Conservation (phyloP, 768 basidiomycete species). For the Tylopilus sp. region DNA sequence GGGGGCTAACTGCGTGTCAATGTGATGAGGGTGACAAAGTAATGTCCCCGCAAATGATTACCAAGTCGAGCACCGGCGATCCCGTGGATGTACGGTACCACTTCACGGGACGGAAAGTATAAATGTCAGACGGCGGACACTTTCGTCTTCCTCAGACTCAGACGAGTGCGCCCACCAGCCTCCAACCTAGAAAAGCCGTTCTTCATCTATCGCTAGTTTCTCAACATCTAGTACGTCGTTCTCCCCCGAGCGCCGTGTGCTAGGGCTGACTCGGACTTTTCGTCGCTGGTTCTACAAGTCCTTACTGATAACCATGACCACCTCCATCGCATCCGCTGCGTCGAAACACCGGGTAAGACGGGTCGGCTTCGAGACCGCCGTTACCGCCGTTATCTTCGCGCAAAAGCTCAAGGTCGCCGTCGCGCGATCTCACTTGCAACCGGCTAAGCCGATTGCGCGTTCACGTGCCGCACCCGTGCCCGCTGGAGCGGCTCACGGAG, state of each 20-base stretch:
- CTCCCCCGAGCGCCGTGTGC: conserved; percentile 7
- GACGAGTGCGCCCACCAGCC: not conserved
- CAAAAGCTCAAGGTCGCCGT: conserved; percentile 21
- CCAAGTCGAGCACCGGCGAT: conserved; percentile 1
- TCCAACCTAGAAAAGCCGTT: not conserved
- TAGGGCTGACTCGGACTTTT: not conserved
- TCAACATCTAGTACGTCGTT: conserved; percentile 4
- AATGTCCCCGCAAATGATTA: not conserved
- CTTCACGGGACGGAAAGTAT: conserved; percentile 5
- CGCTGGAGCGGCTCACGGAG: not conserved
- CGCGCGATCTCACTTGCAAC: conserved; percentile 5
- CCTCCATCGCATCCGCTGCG: not conserved
- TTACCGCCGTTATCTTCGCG: conserved; percentile 20
- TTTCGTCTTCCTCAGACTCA: not conserved
- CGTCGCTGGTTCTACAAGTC: not conserved
- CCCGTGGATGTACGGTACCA: not conserved
- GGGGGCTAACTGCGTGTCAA: not conserved
- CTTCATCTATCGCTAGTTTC: not conserved
- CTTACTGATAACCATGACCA: not conserved
- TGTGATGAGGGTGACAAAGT: not conserved
- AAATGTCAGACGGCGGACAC: conserved; percentile 5
- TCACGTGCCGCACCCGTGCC: conserved; percentile 5
- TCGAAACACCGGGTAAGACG: conserved; percentile 2
- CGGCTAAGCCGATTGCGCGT: not conserved
- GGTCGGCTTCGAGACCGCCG: conserved; percentile 23